Evolutionary conservation across 768 basidiomycete species (phyloP).

Genomic region (Lentinula raphanica): DNA sequence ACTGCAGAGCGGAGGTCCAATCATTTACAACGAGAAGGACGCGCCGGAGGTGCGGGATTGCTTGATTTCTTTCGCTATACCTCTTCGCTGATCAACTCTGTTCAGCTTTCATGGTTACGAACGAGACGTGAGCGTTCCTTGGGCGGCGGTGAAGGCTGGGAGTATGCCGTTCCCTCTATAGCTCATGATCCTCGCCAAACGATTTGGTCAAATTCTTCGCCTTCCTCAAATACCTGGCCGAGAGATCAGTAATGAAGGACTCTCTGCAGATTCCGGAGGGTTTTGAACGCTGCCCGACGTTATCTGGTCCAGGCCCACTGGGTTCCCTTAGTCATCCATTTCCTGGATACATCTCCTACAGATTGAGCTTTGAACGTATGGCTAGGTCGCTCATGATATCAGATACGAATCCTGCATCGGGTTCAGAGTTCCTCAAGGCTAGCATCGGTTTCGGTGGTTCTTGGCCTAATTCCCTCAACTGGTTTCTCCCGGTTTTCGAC

Average conservation of each 20-base stretch:
- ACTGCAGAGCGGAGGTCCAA: slow-evolving; percentile 28
- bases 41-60: slow-evolving; percentile 23
- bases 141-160: slow-evolving; percentile 73
- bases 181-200: slow-evolving; percentile 20
- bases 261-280: too few species aligned
- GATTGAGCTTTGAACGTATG: too few species aligned
- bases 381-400: too few species aligned
- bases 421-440: too few species aligned
- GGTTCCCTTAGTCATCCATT: too few species aligned
- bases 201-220: slow-evolving; percentile 27
- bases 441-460: too few species aligned
- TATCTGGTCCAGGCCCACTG: too few species aligned
- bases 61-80: neutral
- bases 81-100: slow-evolving; percentile 16
- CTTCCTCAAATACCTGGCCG: too few species aligned
- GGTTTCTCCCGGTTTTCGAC: slow-evolving; percentile 59
- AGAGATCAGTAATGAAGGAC: too few species aligned
- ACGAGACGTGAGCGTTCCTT: slow-evolving; percentile 66
- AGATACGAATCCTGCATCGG: too few species aligned
- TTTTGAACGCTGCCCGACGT: too few species aligned
- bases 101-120: slow-evolving; percentile 40
- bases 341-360: too few species aligned
- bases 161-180: slow-evolving; percentile 49
- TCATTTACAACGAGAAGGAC: slow-evolving; percentile 36
- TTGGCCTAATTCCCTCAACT: slow-evolving; percentile 66